phyloP scores from a whole-genome alignment of 148 eudicot species.

The Persicaria maculosa region DNA sequence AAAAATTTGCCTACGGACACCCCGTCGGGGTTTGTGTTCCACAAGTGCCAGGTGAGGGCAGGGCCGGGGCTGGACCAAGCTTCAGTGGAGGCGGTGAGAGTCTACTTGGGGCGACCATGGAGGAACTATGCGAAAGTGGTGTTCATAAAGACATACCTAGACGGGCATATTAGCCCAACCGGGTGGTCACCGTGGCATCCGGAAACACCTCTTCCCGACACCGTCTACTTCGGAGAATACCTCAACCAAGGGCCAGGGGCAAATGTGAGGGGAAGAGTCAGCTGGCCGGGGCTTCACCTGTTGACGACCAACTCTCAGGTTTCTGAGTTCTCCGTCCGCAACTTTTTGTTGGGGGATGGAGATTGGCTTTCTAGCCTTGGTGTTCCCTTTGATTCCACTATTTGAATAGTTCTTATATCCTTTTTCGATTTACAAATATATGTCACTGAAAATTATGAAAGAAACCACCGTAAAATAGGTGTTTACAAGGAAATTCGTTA shows the following conservation, averaged over 20 bases:
- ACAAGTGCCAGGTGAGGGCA: neutral
- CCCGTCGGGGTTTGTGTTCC: neutral
- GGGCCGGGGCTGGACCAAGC: neutral
- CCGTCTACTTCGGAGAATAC: neutral
- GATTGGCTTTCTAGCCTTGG: too few relatives aligned
- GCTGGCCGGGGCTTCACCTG: neutral
- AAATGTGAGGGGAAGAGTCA: neutral
- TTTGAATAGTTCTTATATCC: too few relatives aligned
- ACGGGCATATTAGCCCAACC: neutral
- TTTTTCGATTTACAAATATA: too few relatives aligned
- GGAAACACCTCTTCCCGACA: neutral
- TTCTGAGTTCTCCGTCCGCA: too few relatives aligned
- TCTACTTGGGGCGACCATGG: slow-evolving; percentile 3
- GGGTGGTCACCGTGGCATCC: neutral
- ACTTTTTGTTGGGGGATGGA: too few relatives aligned
- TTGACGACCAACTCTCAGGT: too few relatives aligned
- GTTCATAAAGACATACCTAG: neutral
- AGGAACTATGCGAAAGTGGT: neutral
- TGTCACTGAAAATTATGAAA: too few relatives aligned
- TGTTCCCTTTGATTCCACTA: too few relatives aligned
- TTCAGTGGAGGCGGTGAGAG: neutral
- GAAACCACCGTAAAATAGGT: too few relatives aligned
- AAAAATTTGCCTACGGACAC: neutral
- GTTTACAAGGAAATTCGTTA: too few relatives aligned
- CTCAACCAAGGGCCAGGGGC: neutral